phyloP scores from a whole-genome alignment of 1,284 basidiomycete genomes.

The Phlebopus sp. region DNA sequence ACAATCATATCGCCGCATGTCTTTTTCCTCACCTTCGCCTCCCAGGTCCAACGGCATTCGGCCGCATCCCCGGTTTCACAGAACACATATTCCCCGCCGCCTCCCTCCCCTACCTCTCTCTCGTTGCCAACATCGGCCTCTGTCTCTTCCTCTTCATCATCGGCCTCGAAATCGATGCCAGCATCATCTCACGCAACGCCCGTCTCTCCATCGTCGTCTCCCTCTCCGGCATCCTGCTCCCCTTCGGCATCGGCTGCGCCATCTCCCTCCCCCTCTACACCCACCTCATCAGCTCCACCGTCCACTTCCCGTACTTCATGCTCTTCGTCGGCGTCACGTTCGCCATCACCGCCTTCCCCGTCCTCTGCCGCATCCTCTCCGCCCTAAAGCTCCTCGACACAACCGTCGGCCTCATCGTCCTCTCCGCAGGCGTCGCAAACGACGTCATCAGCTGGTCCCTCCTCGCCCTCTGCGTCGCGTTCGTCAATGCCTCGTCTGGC shows the following conservation, averaged over 20 bases:
- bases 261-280: conserved; percentile 81
- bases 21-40: background rate
- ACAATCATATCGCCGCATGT: accelerated
- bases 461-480: conserved; percentile 82
- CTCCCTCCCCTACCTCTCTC: conserved; percentile 77
- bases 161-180: conserved; percentile 86
- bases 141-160: conserved; percentile 92
- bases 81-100: conserved; percentile 74
- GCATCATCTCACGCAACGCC: conserved; percentile 55
- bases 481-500: conserved; percentile 81
- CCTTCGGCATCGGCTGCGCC: conserved; percentile 84
- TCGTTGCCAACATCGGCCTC: conserved; percentile 91
- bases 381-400: conserved; percentile 86
- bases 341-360: conserved; percentile 92
- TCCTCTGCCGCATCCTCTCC: conserved; percentile 87
- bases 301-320: conserved; percentile 84
- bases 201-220: conserved; percentile 46
- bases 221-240: conserved; percentile 70
- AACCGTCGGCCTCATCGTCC: conserved; percentile 88
- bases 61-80: conserved; percentile 77
- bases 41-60: conserved; percentile 74
- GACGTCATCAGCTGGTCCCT: conserved; percentile 79
- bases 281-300: conserved; percentile 65
- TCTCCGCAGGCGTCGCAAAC: conserved; percentile 93
- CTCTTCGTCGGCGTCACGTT: conserved; percentile 91